Conservation (phyloP, 805 yeast genomes). For the Candida dajiaensis region DNA sequence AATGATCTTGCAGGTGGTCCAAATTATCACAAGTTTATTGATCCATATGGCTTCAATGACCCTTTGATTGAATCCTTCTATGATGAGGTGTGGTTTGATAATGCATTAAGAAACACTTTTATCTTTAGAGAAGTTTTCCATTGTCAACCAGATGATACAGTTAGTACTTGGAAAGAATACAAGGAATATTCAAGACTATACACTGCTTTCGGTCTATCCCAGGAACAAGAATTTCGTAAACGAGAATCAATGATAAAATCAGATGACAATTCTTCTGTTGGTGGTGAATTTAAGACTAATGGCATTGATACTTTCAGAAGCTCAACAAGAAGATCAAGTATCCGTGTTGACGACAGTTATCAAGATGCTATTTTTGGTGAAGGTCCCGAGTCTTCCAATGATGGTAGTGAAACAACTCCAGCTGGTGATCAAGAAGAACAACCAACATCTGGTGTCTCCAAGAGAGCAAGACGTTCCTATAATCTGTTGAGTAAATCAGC, state of each 20-base stretch:
- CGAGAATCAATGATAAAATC: constrained; percentile 7
- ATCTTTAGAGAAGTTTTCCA: constrained; percentile 83
- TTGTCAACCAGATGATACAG: constrained; percentile 91
- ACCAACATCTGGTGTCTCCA: constrained; percentile 5
- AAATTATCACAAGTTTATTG: constrained; percentile 46
- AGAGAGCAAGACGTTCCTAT: constrained; percentile 33
- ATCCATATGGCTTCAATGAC: constrained; percentile 85
- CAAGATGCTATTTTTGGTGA: not conserved
- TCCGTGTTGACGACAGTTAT: constrained; percentile 9
- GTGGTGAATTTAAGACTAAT: not conserved
- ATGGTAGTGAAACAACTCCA: constrained; percentile 14
- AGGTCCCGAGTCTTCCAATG: constrained; percentile 3
- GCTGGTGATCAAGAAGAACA: not conserved
- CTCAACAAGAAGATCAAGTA: constrained; percentile 4
- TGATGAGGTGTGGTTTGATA: constrained; percentile 79
- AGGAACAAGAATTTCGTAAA: constrained; percentile 22
- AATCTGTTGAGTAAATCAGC: constrained; percentile 29
- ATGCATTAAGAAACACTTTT: constrained; percentile 78
- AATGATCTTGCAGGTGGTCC: constrained; percentile 28
- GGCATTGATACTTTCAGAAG: not conserved
- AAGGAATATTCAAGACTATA: constrained; percentile 59
- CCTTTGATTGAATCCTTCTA: constrained; percentile 79
- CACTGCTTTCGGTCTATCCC: constrained; percentile 44
- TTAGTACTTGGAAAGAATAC: constrained; percentile 86
- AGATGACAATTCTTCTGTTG: constrained; percentile 1